phyloP scores from a whole-genome alignment of 1,284 basidiomycete species.

The Trichosporon sp. region DNA sequence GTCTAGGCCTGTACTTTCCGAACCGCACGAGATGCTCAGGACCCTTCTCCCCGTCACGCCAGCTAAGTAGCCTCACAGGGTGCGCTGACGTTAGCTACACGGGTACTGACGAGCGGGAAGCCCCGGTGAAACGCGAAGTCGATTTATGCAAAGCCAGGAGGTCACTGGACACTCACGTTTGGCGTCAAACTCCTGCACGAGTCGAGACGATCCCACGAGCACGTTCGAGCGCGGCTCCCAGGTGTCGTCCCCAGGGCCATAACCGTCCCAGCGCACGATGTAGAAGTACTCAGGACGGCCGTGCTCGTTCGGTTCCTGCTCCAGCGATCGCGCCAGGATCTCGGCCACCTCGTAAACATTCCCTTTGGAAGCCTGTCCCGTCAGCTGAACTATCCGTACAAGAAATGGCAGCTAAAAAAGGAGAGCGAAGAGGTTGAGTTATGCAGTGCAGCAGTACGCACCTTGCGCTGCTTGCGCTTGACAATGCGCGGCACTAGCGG shows the following conservation, averaged over 20 bases:
- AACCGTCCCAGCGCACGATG: constrained; percentile 66
- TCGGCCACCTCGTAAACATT: constrained; percentile 30
- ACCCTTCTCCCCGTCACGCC: neutral
- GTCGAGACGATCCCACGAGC: constrained; percentile 58
- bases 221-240: constrained; percentile 65
- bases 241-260: constrained; percentile 63
- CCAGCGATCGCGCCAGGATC: constrained; percentile 40
- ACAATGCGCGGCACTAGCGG: neutral
- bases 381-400: neutral
- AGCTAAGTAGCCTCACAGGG: constrained; percentile 37
- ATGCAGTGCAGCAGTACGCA: neutral
- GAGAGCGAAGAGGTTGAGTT: too few species aligned
- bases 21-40: constrained; percentile 35
- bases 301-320: constrained; percentile 20
- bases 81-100: constrained; percentile 26
- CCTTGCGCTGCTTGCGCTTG: neutral
- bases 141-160: too few species aligned
- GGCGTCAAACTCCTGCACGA: constrained; percentile 56
- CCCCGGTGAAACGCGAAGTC: too few species aligned
- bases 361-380: neutral
- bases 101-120: too few species aligned
- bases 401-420: too few species aligned
- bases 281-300: constrained; percentile 55
- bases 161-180: constrained; percentile 29
- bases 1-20: constrained; percentile 11